These are phyloP conservation scores for Penicillium pancosmium DNA, from an alignment of 495 filamentous ascomycete genomes.

Conservation along the genomic window DNA sequence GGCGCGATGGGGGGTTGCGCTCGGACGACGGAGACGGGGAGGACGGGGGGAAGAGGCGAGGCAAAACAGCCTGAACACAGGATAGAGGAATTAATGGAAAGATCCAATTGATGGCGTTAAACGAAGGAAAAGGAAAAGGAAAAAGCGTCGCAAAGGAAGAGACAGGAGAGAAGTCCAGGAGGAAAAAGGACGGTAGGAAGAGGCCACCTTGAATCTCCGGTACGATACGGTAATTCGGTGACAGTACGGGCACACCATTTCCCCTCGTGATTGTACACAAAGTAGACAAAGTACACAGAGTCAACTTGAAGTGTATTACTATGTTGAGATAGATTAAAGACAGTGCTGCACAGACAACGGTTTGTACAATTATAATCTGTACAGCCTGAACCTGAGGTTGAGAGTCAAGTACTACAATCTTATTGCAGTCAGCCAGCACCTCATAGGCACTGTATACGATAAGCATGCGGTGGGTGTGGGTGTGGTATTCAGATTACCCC, in stretches of 20 bases:
- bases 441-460: no score
- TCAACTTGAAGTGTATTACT: no score
- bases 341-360: no score
- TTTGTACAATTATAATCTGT: no score
- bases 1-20: conserved; percentile 18
- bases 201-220: conserved; percentile 31
- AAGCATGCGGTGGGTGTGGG: no score
- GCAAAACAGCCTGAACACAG: neutral
- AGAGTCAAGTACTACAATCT: no score
- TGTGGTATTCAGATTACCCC: neutral
- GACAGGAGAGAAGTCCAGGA: neutral
- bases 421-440: no score
- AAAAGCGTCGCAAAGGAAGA: conserved; percentile 22
- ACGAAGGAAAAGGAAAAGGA: conserved; percentile 18
- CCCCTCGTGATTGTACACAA: neutral
- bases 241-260: conserved; percentile 8
- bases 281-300: no score
- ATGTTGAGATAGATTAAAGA: no score
- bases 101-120: conserved; percentile 7
- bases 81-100: conserved; percentile 9
- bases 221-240: conserved; percentile 10
- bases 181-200: conserved; percentile 25
- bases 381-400: no score
- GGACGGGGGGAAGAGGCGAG: conserved; percentile 6
- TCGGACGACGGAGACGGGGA: conserved; percentile 17